Evolutionary conservation across 2,329 filamentous ascomycete genomes (phyloP), one percentile per base, ranked within the genome.

Genomic region (Calonectria fujianensis): DNA sequence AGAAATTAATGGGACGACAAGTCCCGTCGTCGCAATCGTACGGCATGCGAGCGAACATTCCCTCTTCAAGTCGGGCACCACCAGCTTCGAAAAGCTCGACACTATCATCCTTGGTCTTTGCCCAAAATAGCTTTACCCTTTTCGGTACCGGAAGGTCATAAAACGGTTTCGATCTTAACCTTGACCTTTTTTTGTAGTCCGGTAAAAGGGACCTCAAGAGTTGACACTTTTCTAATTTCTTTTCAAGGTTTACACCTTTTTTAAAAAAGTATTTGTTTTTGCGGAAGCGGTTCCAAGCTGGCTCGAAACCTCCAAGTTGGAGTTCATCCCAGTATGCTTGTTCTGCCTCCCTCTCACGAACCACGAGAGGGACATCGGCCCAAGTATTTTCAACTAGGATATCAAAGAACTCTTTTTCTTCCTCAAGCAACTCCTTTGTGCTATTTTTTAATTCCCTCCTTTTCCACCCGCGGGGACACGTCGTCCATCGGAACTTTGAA

Each of bases 241-340:
- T 48, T 48, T 48, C 45, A 6, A 48, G n/a, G 45, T 48, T 48
- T 48, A 48, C 45, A 48, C 45, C 45, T 10, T 48, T 48, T 48
- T 48, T 24, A 48, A 48, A 48, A 48, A 48, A 48, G 45, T 48
- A 48, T 48, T 48, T 48, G n/a, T 48, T 48, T 48, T 48, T 48
- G n/a, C 45, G 45, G 45, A 48, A 48, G 45, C 45, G 45, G 45
- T 48, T 48, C 45, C 45, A 48, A 48, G 45, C 45, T 48, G n/a
- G 45, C 45, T 48, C 45, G 45, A 48, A 48, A 48, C 45, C 45
- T 48, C 45, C 45, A 11, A 48, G 45, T 48, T 24, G 45, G 45
- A 48, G n/a, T 48, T 48, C 20, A 48, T 48, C 45, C 45, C 45
- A 48, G n/a, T 48, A 48, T 9, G 8, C 45, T 48, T 48, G 45